These are phyloP conservation scores for Pestalotiopsis sp. DNA, from an alignment of 2,329 filamentous ascomycete genomes.

Conservation along the genomic window DNA sequence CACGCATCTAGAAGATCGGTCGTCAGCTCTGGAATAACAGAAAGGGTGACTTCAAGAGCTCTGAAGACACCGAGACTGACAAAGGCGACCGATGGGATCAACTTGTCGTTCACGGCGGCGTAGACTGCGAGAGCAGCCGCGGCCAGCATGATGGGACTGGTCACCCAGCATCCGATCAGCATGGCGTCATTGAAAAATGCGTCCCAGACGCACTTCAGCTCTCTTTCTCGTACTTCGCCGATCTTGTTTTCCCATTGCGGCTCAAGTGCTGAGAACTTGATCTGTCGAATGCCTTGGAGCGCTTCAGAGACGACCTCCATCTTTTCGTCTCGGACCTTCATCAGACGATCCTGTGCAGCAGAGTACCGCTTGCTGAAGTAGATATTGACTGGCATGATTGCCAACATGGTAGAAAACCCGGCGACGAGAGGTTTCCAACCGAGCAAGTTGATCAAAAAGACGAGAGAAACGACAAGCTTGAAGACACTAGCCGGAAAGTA, in stretches of 20 bases:
- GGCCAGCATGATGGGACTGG: conserved; percentile 73
- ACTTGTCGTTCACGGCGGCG: conserved; percentile 60
- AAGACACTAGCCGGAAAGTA: conserved; percentile 64
- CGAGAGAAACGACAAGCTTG: conserved; percentile 67
- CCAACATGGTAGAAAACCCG: conserved; percentile 65
- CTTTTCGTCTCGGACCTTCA: conserved; percentile 77
- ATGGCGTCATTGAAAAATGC: conserved; percentile 66
- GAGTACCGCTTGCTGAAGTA: conserved; percentile 68
- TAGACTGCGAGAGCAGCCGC: conserved; percentile 73
- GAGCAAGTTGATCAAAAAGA: conserved; percentile 69
- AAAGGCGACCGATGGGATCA: conserved; percentile 76
- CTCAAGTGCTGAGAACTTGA: conserved; percentile 82
- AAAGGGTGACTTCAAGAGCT: conserved; percentile 71
- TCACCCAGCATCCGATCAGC: conserved; percentile 70
- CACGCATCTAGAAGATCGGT: conserved; percentile 72
- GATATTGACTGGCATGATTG: conserved; percentile 71
- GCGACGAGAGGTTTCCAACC: conserved; percentile 71
- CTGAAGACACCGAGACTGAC: conserved; percentile 77
- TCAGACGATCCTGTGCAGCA: conserved; percentile 67
- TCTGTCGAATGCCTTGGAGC: conserved; percentile 78
- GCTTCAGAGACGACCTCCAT: conserved; percentile 77
- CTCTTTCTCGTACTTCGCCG: conserved; percentile 62
- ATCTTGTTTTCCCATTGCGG: conserved; percentile 75
- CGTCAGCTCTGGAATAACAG: conserved; percentile 72
- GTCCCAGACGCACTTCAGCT: conserved; percentile 68